Evolutionary conservation across 2,329 filamentous ascomycete genomes (phyloP).

Genomic region (Aspergillus sp.): DNA sequence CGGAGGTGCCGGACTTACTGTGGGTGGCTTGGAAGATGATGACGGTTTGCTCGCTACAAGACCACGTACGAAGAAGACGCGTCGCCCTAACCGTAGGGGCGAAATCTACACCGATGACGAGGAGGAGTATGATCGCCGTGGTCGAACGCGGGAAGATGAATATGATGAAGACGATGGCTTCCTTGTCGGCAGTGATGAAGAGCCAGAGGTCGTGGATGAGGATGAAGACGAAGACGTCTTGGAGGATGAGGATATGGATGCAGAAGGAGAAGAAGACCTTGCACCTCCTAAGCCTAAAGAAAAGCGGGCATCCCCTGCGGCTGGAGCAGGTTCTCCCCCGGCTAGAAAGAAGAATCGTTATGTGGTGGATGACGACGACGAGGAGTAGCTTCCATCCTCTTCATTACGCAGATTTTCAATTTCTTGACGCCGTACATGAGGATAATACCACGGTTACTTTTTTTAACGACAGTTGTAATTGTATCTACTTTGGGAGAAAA

Average conservation of each 20-base stretch:
- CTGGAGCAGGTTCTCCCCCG: conserved; percentile 34
- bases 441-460: conserved; percentile 10
- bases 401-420: conserved; percentile 7
- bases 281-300: conserved; percentile 29
- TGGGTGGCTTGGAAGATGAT: conserved; percentile 60
- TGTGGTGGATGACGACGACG: conserved; percentile 51
- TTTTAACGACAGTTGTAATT: conserved; percentile 4
- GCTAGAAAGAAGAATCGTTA: conserved; percentile 49
- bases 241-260: conserved; percentile 47
- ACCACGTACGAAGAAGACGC: conserved; percentile 38
- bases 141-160: conserved; percentile 67
- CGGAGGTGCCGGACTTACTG: conserved; percentile 52
- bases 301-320: conserved; percentile 24
- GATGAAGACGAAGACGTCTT: conserved; percentile 45
- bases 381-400: conserved; percentile 33
- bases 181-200: conserved; percentile 56
- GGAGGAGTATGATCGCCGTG: conserved; percentile 47
- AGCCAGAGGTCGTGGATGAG: conserved; percentile 46
- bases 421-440: neutral
- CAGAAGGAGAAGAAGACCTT: conserved; percentile 42
- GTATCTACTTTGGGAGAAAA: neutral
- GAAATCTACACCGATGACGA: conserved; percentile 52
- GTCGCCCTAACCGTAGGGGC: conserved; percentile 45
- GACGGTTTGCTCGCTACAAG: conserved; percentile 48
- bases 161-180: conserved; percentile 83